These are phyloP conservation scores for Casuarina cunninghamiana DNA, from an alignment of 306 rosid species.

Conservation along the genomic window DNA sequence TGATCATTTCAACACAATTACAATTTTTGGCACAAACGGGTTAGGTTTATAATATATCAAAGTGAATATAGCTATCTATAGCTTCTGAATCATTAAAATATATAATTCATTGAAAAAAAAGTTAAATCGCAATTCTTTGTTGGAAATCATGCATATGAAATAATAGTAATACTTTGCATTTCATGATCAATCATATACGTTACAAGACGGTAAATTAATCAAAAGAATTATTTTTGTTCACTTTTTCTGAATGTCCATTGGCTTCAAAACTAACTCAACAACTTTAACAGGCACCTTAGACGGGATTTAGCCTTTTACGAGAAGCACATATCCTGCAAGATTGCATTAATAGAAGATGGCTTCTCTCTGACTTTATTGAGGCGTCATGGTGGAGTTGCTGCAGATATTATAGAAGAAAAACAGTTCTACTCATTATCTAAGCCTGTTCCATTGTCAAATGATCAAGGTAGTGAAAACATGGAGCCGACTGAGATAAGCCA, in stretches of 20 bases:
- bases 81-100: neutral
- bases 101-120: neutral
- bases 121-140: neutral
- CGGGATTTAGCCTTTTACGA: constrained; percentile 56
- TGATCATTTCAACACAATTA: neutral
- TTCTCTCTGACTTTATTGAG: constrained; percentile 46
- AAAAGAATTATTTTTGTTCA: neutral
- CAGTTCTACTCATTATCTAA: constrained; percentile 49
- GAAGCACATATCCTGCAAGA: constrained; percentile 64
- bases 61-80: too few species aligned
- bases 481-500: constrained; percentile 43
- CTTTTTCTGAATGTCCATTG: neutral
- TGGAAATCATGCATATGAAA: neutral
- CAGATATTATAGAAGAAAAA: constrained; percentile 39
- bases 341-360: constrained; percentile 57
- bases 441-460: constrained; percentile 40
- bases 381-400: constrained; percentile 28
- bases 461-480: constrained; percentile 25
- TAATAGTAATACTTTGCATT: neutral
- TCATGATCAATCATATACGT: neutral
- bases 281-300: constrained; percentile 53
- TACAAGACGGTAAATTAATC: neutral
- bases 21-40: neutral
- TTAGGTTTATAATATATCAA: too few species aligned
- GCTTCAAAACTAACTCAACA: constrained; percentile 19